These are phyloP conservation scores for Lenwebbia sp. DNA, from an alignment of 345 rosid species.

Conservation along the genomic window DNA sequence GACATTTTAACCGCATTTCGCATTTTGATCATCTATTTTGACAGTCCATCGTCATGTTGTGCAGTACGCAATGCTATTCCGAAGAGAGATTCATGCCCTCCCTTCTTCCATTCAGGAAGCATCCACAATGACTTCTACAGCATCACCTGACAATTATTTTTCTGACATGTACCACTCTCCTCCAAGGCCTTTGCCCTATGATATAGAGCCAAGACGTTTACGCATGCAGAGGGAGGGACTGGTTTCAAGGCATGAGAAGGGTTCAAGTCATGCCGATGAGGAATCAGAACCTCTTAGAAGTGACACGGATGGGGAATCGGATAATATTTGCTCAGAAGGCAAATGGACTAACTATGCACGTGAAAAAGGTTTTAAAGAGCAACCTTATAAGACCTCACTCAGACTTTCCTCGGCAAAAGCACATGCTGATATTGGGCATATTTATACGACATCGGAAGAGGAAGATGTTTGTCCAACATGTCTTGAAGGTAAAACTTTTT, in stretches of 20 bases:
- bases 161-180: slow-evolving; percentile 82
- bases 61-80: slow-evolving; percentile 62
- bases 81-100: slow-evolving; percentile 62
- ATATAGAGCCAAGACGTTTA: slow-evolving; percentile 54
- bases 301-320: slow-evolving; percentile 42
- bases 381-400: slow-evolving; percentile 33
- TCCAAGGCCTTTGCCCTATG: slow-evolving; percentile 95
- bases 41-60: slow-evolving; percentile 3
- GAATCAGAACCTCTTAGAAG: slow-evolving; percentile 81
- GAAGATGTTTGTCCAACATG: slow-evolving; percentile 98
- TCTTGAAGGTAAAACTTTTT: slow-evolving; percentile 65
- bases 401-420: slow-evolving; percentile 41
- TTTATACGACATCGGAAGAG: slow-evolving; percentile 57
- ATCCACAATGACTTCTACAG: slow-evolving; percentile 49
- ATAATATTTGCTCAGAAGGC: slow-evolving; percentile 40
- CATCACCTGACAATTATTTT: slow-evolving; percentile 70
- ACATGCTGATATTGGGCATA: slow-evolving; percentile 23
- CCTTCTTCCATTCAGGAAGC: slow-evolving; percentile 73
- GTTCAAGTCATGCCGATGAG: slow-evolving; percentile 76
- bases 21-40: neutral
- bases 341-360: slow-evolving; percentile 52
- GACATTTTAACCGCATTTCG: neutral
- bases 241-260: slow-evolving; percentile 72
- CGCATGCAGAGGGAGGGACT: slow-evolving; percentile 47
- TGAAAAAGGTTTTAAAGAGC: slow-evolving; percentile 51